Percentiles rank a stretch among this genome's conserved stretches.
Evolutionary conservation across 208 protist species (phyloP).

Genomic region (Acanthamoeba royreba): DNA sequence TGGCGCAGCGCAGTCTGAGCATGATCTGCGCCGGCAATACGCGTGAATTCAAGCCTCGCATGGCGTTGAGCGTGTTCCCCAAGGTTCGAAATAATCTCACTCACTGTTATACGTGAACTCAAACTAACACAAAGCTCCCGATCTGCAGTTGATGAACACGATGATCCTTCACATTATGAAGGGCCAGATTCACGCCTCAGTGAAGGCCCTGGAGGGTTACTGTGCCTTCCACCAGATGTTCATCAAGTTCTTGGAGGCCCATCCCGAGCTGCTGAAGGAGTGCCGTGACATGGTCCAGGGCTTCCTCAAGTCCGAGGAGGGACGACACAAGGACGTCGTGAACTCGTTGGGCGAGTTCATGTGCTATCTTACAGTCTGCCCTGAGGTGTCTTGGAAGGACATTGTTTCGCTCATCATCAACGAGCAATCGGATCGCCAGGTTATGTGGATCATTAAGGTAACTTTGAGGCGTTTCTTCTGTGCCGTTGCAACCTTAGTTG

Average conservation of each 20-base stretch:
- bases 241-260: slow-evolving; percentile 28
- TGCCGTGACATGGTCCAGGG: not conserved
- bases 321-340: slow-evolving; percentile 14
- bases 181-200: slow-evolving; percentile 40
- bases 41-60: slow-evolving; percentile 8
- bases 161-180: slow-evolving; percentile 36
- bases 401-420: not conserved
- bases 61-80: slow-evolving; percentile 33
- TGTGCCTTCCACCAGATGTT: slow-evolving; percentile 47
- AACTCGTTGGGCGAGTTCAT: slow-evolving; percentile 33
- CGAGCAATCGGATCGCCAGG: slow-evolving; percentile 15
- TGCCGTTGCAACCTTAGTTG: not conserved
- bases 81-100: not conserved
- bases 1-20: slow-evolving; percentile 31
- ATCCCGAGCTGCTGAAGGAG: slow-evolving; percentile 15
- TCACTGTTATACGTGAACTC: not conserved
- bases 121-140: not conserved
- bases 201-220: slow-evolving; percentile 45
- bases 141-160: slow-evolving; percentile 20
- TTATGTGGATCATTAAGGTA: slow-evolving; percentile 39
- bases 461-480: not conserved
- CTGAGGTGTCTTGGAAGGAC: slow-evolving; percentile 37
- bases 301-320: slow-evolving; percentile 17
- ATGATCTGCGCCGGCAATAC: slow-evolving; percentile 39
- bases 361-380: not conserved